Evolutionary conservation across 495 filamentous ascomycete species (phyloP), one percentile per base, ranked within the genome.

Genomic region (Lentithecium fluviatile): DNA sequence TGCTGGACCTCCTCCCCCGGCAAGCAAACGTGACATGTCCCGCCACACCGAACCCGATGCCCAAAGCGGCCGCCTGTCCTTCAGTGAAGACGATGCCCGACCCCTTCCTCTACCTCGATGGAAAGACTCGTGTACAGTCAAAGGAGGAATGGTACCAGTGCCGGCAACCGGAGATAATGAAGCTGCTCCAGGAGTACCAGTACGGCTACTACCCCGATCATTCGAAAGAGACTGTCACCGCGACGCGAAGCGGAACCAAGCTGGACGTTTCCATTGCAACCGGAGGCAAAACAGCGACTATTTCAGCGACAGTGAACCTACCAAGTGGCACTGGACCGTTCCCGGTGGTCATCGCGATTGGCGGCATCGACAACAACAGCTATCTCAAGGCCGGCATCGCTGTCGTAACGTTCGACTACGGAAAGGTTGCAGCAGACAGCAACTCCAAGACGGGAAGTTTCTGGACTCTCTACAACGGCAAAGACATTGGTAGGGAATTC

Each of bases 181-280:
- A 77, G 63, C 59, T 81, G 66, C 68, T 82, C 21, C 77, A 81
- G 55, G 77, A 82, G 52, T 81, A 81, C 69, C 79, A 81, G 71
- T 80, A 75, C 66, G 79, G 79, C 15, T 82, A 79, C 68, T 81
- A 81, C 62, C 78, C 80, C 0, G 78, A 81, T 64, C 79, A 79
- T 56, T 73, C 70, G 25, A 67, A 71, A 51, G 80, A 81, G 58
- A 82, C 73, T 45, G 77, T 82, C 10, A 77, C 74, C 45, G 77
- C 78, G 6, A 82, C 77, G 17, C 75, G 78, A 23, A 76, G 73
- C 59, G 78, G 77, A 12, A 80, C 68, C 50, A 77, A 76, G 8
- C 56, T 81, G n/a, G 75, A 70, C 55, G 76, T 81, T 34, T 70
- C 69, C 13, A 74, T 82, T 24, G 75, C 76, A 12, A 78, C 73